Conservation (phyloP, 768 basidiomycete species). For the Hydnomerulius pinastri region DNA sequence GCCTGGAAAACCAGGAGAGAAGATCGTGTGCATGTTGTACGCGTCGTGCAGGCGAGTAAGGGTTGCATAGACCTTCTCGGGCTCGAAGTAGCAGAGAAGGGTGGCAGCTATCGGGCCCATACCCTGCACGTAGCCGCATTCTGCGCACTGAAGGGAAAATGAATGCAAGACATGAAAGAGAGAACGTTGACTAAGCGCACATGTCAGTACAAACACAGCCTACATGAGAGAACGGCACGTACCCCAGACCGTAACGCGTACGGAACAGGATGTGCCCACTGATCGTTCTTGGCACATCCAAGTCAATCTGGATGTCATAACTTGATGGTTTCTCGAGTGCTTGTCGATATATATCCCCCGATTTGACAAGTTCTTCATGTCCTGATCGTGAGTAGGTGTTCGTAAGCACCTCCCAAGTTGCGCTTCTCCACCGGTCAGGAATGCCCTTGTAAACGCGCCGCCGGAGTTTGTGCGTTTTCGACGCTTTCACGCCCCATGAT, state of each 20-base stretch:
- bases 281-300: conserved; percentile 96
- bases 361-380: conserved; percentile 43
- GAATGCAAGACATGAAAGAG: conserved; percentile 94
- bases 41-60: conserved; percentile 88
- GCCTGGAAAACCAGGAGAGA: conserved; percentile 94
- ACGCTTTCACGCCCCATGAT: conserved; percentile 66
- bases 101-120: conserved; percentile 99
- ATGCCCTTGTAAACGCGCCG: conserved; percentile 91
- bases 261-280: conserved; percentile 92
- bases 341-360: conserved; percentile 56
- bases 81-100: conserved; percentile 89
- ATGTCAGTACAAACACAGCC: conserved; percentile 9
- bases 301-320: conserved; percentile 96
- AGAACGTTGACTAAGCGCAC: conserved; percentile 73
- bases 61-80: conserved; percentile 82
- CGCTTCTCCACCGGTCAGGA: conserved; percentile 93
- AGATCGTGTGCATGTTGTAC: conserved; percentile 86
- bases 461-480: conserved; percentile 69
- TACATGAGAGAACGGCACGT: conserved; percentile 33
- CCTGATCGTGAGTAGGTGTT: conserved; percentile 50
- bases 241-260: conserved; percentile 96
- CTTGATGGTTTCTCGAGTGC: conserved; percentile 77
- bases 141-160: conserved; percentile 81
- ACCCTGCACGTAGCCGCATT: conserved; percentile 97
- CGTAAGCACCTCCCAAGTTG: conserved; percentile 88